Evolutionary conservation across 179 eudicot genomes (phyloP).

Genomic region (Amaranthus tricolor): DNA sequence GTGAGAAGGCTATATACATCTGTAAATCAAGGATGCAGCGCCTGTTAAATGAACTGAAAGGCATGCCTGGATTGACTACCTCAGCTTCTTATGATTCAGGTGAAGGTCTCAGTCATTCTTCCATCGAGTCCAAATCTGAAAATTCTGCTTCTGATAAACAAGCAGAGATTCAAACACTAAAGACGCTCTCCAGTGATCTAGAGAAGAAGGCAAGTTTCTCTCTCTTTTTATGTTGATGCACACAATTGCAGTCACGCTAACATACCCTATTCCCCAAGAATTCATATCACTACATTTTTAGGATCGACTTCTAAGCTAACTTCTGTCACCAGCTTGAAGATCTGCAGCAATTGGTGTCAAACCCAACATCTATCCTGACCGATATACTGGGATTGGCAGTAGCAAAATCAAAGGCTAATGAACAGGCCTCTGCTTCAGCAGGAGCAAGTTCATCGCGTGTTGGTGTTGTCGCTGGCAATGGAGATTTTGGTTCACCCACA

Average conservation of each 20-base stretch:
- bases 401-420: conserved; percentile 51
- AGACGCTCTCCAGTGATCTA: conserved; percentile 57
- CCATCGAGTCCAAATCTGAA: conserved; percentile 35
- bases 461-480: conserved; percentile 35
- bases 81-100: conserved; percentile 36
- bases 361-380: conserved; percentile 66
- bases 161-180: conserved; percentile 68
- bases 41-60: conserved; percentile 50
- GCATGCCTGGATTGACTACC: conserved; percentile 28
- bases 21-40: conserved; percentile 79
- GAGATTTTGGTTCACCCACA: conserved; percentile 54
- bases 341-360: conserved; percentile 68
- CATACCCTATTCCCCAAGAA: neutral
- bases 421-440: conserved; percentile 36
- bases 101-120: conserved; percentile 35
- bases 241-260: neutral
- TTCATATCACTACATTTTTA: neutral
- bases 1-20: conserved; percentile 75
- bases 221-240: neutral
- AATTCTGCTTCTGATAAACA: conserved; percentile 46
- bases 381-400: conserved; percentile 63
- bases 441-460: conserved; percentile 52
- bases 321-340: conserved; percentile 80
- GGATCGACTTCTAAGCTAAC: conserved; percentile 10
- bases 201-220: conserved; percentile 75